phyloP scores from a whole-genome alignment of 805 yeast species.

The Metschnikowia picachoensis region DNA sequence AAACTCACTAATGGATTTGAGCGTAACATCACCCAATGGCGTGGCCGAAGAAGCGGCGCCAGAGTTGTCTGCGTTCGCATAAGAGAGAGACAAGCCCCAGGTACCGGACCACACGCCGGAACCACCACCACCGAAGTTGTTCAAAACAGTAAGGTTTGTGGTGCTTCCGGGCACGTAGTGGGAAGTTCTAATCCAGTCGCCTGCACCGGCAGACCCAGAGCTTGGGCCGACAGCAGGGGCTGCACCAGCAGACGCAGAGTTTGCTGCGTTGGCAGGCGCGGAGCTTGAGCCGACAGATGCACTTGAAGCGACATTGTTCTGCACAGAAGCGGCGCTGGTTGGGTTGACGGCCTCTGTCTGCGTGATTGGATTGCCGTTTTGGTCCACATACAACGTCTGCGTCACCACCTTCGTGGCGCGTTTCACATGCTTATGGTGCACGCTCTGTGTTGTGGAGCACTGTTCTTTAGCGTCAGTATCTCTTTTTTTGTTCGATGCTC shows the following conservation, averaged over 20 bases:
- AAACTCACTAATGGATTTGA: slow-evolving; percentile 74
- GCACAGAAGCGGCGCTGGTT: background rate
- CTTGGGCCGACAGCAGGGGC: slow-evolving; percentile 4
- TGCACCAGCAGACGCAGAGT: slow-evolving; percentile 11
- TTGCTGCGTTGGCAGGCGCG: background rate
- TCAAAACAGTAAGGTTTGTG: slow-evolving; percentile 74
- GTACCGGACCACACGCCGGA: slow-evolving; percentile 85
- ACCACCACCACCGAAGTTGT: slow-evolving; percentile 83
- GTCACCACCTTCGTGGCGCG: slow-evolving; percentile 72
- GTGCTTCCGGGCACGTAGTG: slow-evolving; percentile 67
- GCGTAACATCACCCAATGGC: slow-evolving; percentile 62
- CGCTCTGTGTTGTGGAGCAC: slow-evolving; percentile 42
- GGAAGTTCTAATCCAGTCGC: slow-evolving; percentile 66
- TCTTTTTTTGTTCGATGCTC: slow-evolving; percentile 41
- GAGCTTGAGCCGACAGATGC: background rate
- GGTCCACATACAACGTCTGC: slow-evolving; percentile 69
- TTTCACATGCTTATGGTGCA: slow-evolving; percentile 47
- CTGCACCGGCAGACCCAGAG: slow-evolving; percentile 12
- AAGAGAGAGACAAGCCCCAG: slow-evolving; percentile 92
- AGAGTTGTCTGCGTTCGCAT: slow-evolving; percentile 71
- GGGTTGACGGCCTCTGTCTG: slow-evolving; percentile 4
- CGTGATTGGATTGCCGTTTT: slow-evolving; percentile 43
- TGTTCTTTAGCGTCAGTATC: slow-evolving; percentile 39
- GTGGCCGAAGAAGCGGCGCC: slow-evolving; percentile 67
- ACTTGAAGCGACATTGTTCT: background rate